Evolutionary conservation across 305 asterid genomes (phyloP), one percentile per base, ranked within the genome.

Genomic region (Coffea humblotiana): DNA sequence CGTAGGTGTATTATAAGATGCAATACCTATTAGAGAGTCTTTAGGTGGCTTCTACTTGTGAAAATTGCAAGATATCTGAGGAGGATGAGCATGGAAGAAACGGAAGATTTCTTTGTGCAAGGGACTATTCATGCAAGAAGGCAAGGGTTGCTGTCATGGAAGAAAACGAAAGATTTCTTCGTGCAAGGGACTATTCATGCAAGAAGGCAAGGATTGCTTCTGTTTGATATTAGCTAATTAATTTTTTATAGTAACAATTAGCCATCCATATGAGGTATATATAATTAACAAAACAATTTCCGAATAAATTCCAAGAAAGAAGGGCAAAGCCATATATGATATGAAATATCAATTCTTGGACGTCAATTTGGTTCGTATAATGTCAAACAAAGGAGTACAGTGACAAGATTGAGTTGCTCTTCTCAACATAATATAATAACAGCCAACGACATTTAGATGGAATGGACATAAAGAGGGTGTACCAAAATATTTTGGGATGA

Each of bases 121-220:
- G 35, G 16, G 67, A 58, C 43, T 29, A 51, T 73, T 14, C 66
- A 29, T n/a, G n/a, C n/a, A n/a, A n/a, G n/a, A n/a, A n/a, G n/a
- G n/a, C n/a, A n/a, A n/a, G n/a, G n/a, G n/a, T n/a, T n/a, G n/a
- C n/a, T n/a, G n/a, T n/a, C 37, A 43, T 0, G 8, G 27, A 76
- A 76, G 79, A 76, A 64, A 76, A 29, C 29, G 56, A 56, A 75
- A 32, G n/a, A 19, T 74, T 74, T 47, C 43, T 40, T 40, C 32
- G 18, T 29, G 8, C 2, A 4, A 52, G 35, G 16, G 66, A 58
- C 40, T 52, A 51, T 72, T 0, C 60, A 7, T 51, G 66, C 66
- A 29, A 18, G 37, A 48, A 52, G 40, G 49, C 48, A 32, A 74
- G 54, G 45, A 32, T 32, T 32, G 32, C 32, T 32, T 32, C 32